A percentile compares a stretch with the other conserved stretches of the same genome.
Evolutionary conservation across 306 rosid species (phyloP).

Genomic region (Quercus rubra): DNA sequence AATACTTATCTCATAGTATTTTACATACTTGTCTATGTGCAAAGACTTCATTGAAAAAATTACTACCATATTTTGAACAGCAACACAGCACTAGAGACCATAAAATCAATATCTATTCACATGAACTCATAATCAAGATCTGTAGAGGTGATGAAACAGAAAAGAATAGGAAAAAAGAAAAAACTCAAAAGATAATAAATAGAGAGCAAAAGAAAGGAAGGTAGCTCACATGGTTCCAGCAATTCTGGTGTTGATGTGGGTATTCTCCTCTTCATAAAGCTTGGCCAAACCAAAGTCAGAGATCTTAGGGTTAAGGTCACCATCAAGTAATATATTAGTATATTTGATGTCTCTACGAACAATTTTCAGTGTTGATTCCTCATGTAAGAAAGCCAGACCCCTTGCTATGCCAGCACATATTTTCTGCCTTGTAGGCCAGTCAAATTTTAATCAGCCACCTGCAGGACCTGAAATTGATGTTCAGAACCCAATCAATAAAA

Average conservation of each 20-base stretch:
- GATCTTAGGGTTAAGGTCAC: slow-evolving; percentile 65
- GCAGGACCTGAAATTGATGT: slow-evolving; percentile 27
- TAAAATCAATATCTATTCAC: too few relatives aligned
- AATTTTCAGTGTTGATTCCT: slow-evolving; percentile 65
- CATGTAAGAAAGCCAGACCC: slow-evolving; percentile 76
- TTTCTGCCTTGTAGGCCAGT: slow-evolving; percentile 57
- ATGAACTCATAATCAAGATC: too few relatives aligned
- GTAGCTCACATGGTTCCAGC: slow-evolving; percentile 40
- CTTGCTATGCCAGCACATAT: slow-evolving; percentile 72
- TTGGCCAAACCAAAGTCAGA: slow-evolving; percentile 80
- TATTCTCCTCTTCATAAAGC: slow-evolving; percentile 65
- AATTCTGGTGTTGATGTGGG: slow-evolving; percentile 67
- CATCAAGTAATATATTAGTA: slow-evolving; percentile 68
- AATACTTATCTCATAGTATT: too few relatives aligned
- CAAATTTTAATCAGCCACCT: slow-evolving; percentile 26
- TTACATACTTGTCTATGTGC: too few relatives aligned
- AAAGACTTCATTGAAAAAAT: too few relatives aligned
- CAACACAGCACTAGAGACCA: too few relatives aligned
- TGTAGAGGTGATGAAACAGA: too few relatives aligned
- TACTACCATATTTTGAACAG: too few relatives aligned
- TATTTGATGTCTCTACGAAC: slow-evolving; percentile 83
- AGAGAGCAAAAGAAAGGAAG: background rate
- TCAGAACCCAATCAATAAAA: background rate
- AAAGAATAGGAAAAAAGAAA: too few relatives aligned
- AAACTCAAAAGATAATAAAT: too few relatives aligned